Conservation (phyloP, 768 basidiomycete species). For the Tricholoma flavovirens region DNA sequence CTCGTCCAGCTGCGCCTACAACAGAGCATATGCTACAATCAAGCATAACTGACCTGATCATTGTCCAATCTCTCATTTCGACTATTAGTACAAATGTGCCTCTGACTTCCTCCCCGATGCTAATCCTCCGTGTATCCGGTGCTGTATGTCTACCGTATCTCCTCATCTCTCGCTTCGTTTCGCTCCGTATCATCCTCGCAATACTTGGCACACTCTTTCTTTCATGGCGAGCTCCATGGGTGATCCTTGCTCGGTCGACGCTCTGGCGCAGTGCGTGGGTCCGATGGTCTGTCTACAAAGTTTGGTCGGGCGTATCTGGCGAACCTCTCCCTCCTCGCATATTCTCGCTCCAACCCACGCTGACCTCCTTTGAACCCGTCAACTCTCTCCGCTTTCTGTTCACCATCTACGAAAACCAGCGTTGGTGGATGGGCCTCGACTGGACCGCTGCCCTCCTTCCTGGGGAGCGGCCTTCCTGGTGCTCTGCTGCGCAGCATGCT, state of each 20-base stretch:
- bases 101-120: constrained; percentile 15
- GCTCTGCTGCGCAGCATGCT: constrained; percentile 47
- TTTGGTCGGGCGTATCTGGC: constrained; percentile 50
- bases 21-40: constrained; percentile 52
- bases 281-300: constrained; percentile 54
- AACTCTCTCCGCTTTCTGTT: constrained; percentile 71
- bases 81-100: constrained; percentile 26
- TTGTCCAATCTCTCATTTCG: constrained; percentile 57
- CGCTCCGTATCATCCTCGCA: constrained; percentile 56
- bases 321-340: constrained; percentile 40
- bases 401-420: constrained; percentile 89
- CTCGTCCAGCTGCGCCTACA: constrained; percentile 25
- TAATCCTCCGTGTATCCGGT: constrained; percentile 51
- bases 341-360: constrained; percentile 28
- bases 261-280: constrained; percentile 64
- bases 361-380: constrained; percentile 27
- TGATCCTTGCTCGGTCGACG: constrained; percentile 42
- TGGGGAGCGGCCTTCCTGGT: constrained; percentile 88
- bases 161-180: constrained; percentile 54
- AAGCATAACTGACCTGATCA: constrained; percentile 59
- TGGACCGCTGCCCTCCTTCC: constrained; percentile 93
- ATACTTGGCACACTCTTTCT: constrained; percentile 53
- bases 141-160: constrained; percentile 64
- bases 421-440: constrained; percentile 97
- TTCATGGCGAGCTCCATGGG: constrained; percentile 67